Evolutionary conservation across 2,329 filamentous ascomycete species (phyloP), one percentile per base, ranked within the genome.

Genomic region (Dactylellina leptospora): DNA sequence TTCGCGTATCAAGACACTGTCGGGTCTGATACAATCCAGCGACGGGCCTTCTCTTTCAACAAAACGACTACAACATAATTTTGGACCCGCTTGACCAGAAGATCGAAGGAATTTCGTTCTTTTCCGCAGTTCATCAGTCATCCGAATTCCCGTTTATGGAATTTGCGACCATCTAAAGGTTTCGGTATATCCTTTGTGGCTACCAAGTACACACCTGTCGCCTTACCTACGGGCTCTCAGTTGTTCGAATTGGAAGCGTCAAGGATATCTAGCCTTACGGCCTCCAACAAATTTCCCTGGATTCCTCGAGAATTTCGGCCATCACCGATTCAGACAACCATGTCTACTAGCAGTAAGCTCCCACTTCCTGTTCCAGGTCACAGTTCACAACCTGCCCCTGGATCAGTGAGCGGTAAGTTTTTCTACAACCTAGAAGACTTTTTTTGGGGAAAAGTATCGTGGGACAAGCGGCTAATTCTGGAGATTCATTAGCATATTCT

Each of bases 331-430:
- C 58, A 51, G 13, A 47, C 42, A 54, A 6, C 68, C 64, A 72
- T 72, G 68, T 72, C 68, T 51, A 53, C 68, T 25, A 72, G 68
- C 51, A 71, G 66, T 55, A 72, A 72, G 47, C 59, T 72, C 23
- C 68, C 68, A 40, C 68, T 72, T 53, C 68, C 68, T 60, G 68
- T 72, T 33, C 68, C 68, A 33, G 68, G 68, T 48, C 68, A 72
- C 47, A 58, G 68, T 53, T 56, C 68, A 42, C 68, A 72, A 18
- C 55, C 68, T 48, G 68, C 68, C 38, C 68, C 68, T 64, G 68
- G 60, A 48, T 72, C 68, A 33, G 68, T 72, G 53, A 64, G 68
- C 54, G 68, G 68, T 72, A 64, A 72, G 68, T 72, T 47, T 58
- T 45, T n/a, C 22, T 8, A 20, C 20, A 8, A n/a, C n/a, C n/a